phyloP scores from a whole-genome alignment of 2,329 filamentous ascomycete genomes.

The Colletotrichum orbiculare region DNA sequence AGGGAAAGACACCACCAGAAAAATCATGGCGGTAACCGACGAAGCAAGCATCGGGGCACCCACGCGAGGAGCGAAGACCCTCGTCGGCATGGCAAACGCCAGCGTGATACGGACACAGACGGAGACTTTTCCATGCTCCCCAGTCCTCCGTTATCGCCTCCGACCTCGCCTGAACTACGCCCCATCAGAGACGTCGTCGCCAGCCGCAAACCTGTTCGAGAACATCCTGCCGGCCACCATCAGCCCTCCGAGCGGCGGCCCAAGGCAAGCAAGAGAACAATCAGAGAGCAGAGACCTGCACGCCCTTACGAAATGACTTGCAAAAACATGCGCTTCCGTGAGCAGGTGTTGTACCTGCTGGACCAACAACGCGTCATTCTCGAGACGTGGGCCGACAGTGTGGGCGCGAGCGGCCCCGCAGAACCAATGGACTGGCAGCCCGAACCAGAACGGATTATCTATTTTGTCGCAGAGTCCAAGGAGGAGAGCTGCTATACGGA shows the following conservation, averaged over 20 bases:
- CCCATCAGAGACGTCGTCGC: too few relatives aligned
- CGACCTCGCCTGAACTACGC: not conserved
- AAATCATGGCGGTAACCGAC: too few relatives aligned
- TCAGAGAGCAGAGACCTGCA: not conserved
- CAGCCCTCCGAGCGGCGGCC: too few relatives aligned
- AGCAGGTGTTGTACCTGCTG: conserved; percentile 19
- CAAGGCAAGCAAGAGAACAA: not conserved
- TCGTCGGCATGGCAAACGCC: not conserved
- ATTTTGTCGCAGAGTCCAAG: conserved; percentile 21
- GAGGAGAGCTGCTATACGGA: conserved; percentile 33
- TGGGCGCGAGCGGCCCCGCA: conserved; percentile 34
- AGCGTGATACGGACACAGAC: conserved; percentile 12
- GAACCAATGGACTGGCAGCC: conserved; percentile 44
- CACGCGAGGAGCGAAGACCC: not conserved
- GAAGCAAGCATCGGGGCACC: too few relatives aligned
- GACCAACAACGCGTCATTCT: conserved; percentile 31
- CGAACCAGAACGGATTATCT: conserved; percentile 38
- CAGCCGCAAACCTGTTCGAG: too few relatives aligned
- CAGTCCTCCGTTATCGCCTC: conserved; percentile 11
- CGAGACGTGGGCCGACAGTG: conserved; percentile 37
- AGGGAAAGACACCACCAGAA: too few relatives aligned
- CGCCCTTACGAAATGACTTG: not conserved
- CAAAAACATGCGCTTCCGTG: conserved; percentile 27
- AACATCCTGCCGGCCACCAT: too few relatives aligned
- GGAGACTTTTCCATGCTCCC: conserved; percentile 27